Base-by-base conservation (phyloP, 228 moss, liverwort and hornwort species). In the Sphagnum magellanicum region DNA sequence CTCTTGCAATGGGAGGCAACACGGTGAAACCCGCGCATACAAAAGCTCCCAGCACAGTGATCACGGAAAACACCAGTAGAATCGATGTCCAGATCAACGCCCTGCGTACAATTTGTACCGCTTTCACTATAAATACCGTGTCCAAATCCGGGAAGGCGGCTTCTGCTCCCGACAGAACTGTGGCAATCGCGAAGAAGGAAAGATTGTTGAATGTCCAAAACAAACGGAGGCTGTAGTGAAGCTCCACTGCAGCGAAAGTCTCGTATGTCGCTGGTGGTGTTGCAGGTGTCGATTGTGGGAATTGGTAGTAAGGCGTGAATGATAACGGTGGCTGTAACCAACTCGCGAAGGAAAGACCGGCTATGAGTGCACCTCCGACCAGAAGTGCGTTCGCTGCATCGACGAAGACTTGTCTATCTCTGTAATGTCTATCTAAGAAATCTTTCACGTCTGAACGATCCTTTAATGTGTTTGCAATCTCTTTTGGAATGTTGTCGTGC, bases 251-350 rank as follows among this genome's bases (percentile, higher is more conserved):
- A 8, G 79, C 80, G 53, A 67, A 87, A 32, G 63, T 53, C 71
- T 77, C 68, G 57, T 73, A 66, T 64, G 61, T 75, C 58, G 53
- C 77, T 49, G 53, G 60, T 0, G 75, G 75, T 52, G 79, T 72
- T 14, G 72, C 10, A 0, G 72, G 72, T 6, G 58, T 11, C 50
- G 12, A 52, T 6, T 63, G 63, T 0, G 17, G 61, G 52, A 15
- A 46, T 50, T 16, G 50, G 32, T 64, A 72, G 46, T 79, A 79
- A 10, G 74, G 8, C 6, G 63, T 63, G n/a, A 67, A 66, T 64
- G 79, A 76, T 51, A 66, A 65, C 6, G 79, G 74, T 62, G 79
- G 79, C 67, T 83, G 83, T 10, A 81, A 65, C 81, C 77, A 77
- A n/a, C 81, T 77, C n/a, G 64, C 68, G 60, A 77, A 75, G 4